phyloP scores from a whole-genome alignment of 352 stramenopile species.

The Globisporangium sylvaticum region DNA sequence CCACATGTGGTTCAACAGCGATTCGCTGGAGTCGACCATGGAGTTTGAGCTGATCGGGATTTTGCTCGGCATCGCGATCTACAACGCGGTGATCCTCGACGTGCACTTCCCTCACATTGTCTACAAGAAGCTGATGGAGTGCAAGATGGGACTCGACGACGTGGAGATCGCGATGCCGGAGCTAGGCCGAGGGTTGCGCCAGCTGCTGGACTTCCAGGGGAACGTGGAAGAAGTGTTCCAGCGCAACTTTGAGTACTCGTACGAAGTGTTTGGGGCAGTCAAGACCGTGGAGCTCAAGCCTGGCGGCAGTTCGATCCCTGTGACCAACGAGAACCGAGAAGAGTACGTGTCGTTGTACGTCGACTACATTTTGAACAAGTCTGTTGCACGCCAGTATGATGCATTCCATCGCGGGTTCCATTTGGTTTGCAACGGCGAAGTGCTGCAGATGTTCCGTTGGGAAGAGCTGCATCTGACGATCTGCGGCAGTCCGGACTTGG shows the following conservation, averaged over 20 bases:
- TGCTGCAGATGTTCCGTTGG: conserved; percentile 75
- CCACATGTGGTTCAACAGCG: conserved; percentile 77
- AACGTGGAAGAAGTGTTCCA: conserved; percentile 70
- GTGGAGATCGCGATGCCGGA: conserved; percentile 52
- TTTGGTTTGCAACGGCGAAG: conserved; percentile 65
- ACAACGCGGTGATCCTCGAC: conserved; percentile 83
- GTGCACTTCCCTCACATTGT: conserved; percentile 76
- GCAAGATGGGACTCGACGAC: conserved; percentile 45
- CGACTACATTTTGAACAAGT: conserved; percentile 64
- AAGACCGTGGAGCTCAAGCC: conserved; percentile 78
- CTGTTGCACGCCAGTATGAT: conserved; percentile 54
- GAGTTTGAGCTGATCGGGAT: conserved; percentile 87
- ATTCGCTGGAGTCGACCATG: conserved; percentile 77
- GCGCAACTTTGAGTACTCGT: conserved; percentile 76
- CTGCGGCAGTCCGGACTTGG: conserved; percentile 66
- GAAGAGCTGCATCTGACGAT: conserved; percentile 77
- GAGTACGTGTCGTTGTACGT: conserved; percentile 76
- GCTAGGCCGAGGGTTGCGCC: conserved; percentile 57
- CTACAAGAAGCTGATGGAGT: conserved; percentile 81
- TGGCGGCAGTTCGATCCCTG: conserved; percentile 46
- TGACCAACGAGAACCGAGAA: conserved; percentile 62
- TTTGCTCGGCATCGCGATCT: conserved; percentile 75
- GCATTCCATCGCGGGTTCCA: conserved; percentile 78
- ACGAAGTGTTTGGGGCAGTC: conserved; percentile 73
- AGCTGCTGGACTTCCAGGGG: conserved; percentile 63